These are phyloP conservation scores for Zoysia matrella DNA, from an alignment of 202 grass and related monocot genomes.

Conservation along the genomic window DNA sequence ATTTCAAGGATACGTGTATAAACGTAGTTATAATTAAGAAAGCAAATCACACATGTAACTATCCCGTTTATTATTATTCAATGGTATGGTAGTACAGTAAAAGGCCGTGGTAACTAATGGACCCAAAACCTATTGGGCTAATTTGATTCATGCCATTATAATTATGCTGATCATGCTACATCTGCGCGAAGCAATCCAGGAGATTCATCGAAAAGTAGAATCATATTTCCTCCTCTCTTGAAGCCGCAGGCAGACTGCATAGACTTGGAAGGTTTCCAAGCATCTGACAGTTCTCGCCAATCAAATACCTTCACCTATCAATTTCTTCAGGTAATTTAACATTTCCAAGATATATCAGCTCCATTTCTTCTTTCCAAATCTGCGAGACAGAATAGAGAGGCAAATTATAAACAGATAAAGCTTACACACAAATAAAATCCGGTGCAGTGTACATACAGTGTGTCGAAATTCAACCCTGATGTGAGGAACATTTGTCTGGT, in stretches of 20 bases:
- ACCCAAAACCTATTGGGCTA: background rate
- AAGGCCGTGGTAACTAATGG: background rate
- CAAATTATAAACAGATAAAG: background rate
- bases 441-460: conserved; percentile 49
- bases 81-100: background rate
- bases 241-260: background rate
- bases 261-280: conserved; percentile 1
- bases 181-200: background rate
- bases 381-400: conserved; percentile 21
- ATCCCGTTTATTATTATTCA: conserved; percentile 27
- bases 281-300: background rate
- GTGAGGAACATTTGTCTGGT: conserved; percentile 92
- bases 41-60: no score
- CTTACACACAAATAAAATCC: background rate
- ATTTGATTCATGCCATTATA: background rate
- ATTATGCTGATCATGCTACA: background rate
- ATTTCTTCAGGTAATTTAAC: conserved; percentile 63
- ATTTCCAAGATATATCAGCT: conserved; percentile 69
- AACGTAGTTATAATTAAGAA: no score
- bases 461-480: conserved; percentile 93
- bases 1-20: no score
- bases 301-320: conserved; percentile 57
- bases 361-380: conserved; percentile 99
- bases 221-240: conserved; percentile 34
- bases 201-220: conserved; percentile 47